Percentiles rank a stretch among this genome's conserved stretches.
These are phyloP conservation scores for Aspergillus quadrilineatus DNA, from an alignment of 2,329 filamentous ascomycete genomes.

Conservation along the genomic window DNA sequence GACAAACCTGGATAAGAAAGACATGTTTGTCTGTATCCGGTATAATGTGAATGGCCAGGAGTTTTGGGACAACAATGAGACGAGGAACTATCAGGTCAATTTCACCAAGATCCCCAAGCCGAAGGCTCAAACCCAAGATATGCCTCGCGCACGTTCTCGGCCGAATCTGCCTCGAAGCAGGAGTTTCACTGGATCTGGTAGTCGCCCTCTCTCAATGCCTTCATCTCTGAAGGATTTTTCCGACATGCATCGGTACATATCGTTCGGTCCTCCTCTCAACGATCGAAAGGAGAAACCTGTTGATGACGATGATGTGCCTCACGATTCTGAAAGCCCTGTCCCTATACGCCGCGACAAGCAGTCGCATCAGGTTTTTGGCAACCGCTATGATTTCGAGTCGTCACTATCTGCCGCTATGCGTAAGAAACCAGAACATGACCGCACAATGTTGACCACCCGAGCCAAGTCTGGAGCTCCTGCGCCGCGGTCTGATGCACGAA, in stretches of 20 bases:
- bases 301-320: constrained; percentile 71
- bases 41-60: constrained; percentile 83
- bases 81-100: constrained; percentile 88
- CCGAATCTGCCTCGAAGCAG: constrained; percentile 67
- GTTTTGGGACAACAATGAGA: constrained; percentile 91
- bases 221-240: constrained; percentile 69
- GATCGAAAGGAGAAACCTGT: constrained; percentile 67
- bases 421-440: constrained; percentile 62
- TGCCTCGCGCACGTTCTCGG: constrained; percentile 51
- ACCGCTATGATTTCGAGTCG: constrained; percentile 94
- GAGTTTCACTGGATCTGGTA: constrained; percentile 53
- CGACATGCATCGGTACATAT: constrained; percentile 55
- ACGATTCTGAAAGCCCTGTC: constrained; percentile 62
- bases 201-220: constrained; percentile 53
- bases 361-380: constrained; percentile 74
- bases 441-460: constrained; percentile 56
- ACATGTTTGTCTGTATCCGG: constrained; percentile 84
- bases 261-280: constrained; percentile 60
- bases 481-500: neutral
- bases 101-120: constrained; percentile 77
- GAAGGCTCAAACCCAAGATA: constrained; percentile 37
- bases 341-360: constrained; percentile 48
- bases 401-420: constrained; percentile 81
- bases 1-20: constrained; percentile 88
- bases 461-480: constrained; percentile 53